Percentiles rank a stretch among this genome's conserved stretches.
phyloP scores from a whole-genome alignment of 768 basidiomycete genomes.

The Russula emetica region DNA sequence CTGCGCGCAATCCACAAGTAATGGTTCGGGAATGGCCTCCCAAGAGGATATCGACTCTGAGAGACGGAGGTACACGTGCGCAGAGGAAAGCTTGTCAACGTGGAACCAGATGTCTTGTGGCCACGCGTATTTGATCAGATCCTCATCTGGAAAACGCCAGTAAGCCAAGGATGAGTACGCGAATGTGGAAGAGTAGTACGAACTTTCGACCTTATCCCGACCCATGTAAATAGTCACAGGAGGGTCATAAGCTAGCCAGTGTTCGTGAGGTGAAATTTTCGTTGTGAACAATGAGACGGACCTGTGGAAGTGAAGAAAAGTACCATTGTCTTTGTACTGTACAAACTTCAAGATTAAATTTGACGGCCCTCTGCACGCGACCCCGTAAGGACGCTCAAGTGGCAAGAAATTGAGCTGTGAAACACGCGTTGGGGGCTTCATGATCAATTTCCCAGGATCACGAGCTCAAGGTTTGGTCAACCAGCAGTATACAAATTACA shows the following conservation, averaged over 20 bases:
- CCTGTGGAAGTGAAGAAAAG: conserved; percentile 29
- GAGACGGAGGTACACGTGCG: conserved; percentile 95
- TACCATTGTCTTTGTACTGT: conserved; percentile 19
- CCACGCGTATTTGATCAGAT: conserved; percentile 89
- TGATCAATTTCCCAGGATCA: neutral
- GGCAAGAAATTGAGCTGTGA: too few relatives aligned
- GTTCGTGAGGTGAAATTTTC: neutral
- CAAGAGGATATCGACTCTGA: conserved; percentile 69
- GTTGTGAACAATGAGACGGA: neutral
- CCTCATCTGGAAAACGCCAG: conserved; percentile 64
- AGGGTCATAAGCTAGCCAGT: conserved; percentile 50
- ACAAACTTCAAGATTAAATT: too few relatives aligned
- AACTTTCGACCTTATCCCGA: conserved; percentile 93
- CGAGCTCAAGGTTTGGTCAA: too few relatives aligned
- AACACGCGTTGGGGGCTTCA: too few relatives aligned
- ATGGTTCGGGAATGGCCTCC: conserved; percentile 77
- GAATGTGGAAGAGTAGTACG: conserved; percentile 33
- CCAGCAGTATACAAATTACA: too few relatives aligned
- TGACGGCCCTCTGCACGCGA: too few relatives aligned
- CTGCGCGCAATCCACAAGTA: conserved; percentile 86
- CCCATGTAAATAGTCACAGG: conserved; percentile 87
- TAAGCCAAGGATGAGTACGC: neutral
- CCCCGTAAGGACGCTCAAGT: too few relatives aligned
- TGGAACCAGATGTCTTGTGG: conserved; percentile 92
- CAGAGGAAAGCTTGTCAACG: conserved; percentile 96